Evolutionary conservation across 306 rosid genomes (phyloP).

Genomic region (Lathyrus sativus): DNA sequence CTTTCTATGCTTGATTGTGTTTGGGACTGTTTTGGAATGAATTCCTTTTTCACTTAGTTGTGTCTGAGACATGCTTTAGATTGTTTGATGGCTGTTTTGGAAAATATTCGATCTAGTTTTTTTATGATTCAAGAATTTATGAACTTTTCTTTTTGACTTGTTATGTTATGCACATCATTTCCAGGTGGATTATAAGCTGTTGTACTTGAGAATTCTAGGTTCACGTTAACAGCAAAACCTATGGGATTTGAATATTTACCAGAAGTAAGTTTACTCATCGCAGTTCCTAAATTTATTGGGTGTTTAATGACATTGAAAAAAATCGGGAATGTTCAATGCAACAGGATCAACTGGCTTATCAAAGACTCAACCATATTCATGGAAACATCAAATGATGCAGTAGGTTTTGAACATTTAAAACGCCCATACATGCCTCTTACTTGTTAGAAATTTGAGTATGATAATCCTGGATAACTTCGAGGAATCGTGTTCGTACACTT

Average conservation of each 20-base stretch:
- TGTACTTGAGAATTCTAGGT: slow-evolving; percentile 83
- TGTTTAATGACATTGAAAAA: slow-evolving; percentile 76
- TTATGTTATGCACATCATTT: slow-evolving; percentile 74
- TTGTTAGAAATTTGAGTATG: too few relatives aligned
- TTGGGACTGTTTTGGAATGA: too few relatives aligned
- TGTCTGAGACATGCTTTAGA: too few relatives aligned
- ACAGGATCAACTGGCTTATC: slow-evolving; percentile 76
- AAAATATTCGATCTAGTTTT: too few relatives aligned
- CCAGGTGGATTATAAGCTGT: slow-evolving; percentile 83
- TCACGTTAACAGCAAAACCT: slow-evolving; percentile 78
- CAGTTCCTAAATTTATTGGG: slow-evolving; percentile 95
- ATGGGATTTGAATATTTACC: slow-evolving; percentile 62
- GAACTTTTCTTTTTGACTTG: too few relatives aligned
- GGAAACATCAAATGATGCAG: slow-evolving; percentile 53
- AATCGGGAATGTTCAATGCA: slow-evolving; percentile 86
- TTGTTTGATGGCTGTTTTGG: too few relatives aligned
- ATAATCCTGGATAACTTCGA: too few relatives aligned
- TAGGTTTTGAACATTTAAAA: slow-evolving; percentile 48
- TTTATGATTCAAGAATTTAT: too few relatives aligned
- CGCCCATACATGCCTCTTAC: slow-evolving; percentile 50
- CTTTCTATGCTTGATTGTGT: too few relatives aligned
- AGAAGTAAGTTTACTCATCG: slow-evolving; percentile 61
- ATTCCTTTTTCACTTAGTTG: too few relatives aligned
- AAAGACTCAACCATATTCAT: slow-evolving; percentile 70
- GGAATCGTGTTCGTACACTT: too few relatives aligned